Base-by-base conservation (phyloP, 768 basidiomycete species). In the Hemileccinum impolitum region DNA sequence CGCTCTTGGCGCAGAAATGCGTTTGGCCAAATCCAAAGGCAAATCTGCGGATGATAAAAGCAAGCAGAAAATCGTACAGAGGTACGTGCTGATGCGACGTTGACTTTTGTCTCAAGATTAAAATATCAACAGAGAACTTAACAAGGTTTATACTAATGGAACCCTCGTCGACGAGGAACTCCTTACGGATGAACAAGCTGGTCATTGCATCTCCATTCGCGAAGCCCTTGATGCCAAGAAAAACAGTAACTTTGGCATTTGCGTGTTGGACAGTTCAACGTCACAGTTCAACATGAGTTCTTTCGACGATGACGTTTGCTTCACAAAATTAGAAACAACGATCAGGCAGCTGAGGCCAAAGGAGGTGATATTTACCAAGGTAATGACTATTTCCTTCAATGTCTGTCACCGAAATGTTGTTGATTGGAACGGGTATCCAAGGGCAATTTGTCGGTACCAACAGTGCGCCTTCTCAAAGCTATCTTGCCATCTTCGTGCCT, bases 1-100 rank as follows among this genome's bases (percentile, higher is more conserved):
- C 0, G 94, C 94, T 0, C 84, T 99, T 11, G 96, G 95, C 19
- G 92, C 91, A 18, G 95, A 98, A 68, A 95, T 98, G 90, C 86
- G 95, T 25, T 67, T 88, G 51, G 90, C 90, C 18, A 87, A 87
- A 58, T 70, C 69, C 14, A 75, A 72, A 54, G 70, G 69, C 43
- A 77, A 71, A 66, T 10, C 72, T 63, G 35, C 59, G 55, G 65
- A 60, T 0, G 83, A 82, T 40, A 83, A 79, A 55, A 72, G 72
- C 35, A 83, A 81, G 53, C 90, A 90, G 6, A 90, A 95, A 72
- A 97, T 98, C 43, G 96, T 98, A 36, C 75, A 87, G 53, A 76
- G 92, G 85, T 84, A 50, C 18, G 54, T 47, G 25, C 68, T 3
- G 5, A 23, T 23, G 6, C n/a, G 11, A 45, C 23, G 1, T 47